Evolutionary conservation across 371 early-diverging fungal species (phyloP).

Genomic region (Mycotypha africana): DNA sequence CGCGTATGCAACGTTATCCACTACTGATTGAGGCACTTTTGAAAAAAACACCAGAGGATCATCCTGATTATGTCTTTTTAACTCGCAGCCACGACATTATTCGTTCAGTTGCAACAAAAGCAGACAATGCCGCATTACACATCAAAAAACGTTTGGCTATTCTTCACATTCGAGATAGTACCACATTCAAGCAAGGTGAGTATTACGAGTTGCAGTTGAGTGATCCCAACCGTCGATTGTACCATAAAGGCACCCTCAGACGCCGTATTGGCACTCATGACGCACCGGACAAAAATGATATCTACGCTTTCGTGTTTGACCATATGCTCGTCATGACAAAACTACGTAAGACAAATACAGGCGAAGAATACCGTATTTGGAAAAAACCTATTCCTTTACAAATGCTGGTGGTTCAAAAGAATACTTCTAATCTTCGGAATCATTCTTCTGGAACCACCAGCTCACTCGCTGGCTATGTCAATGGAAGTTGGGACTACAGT

Average conservation of each 20-base stretch:
- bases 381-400: slow-evolving; percentile 63
- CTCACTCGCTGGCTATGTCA: no score
- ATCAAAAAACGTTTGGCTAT: slow-evolving; percentile 30
- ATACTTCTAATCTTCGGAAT: slow-evolving; percentile 2
- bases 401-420: slow-evolving; percentile 42
- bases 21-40: slow-evolving; percentile 80
- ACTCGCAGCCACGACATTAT: slow-evolving; percentile 68
- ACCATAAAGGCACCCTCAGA: slow-evolving; percentile 76
- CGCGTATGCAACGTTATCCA: slow-evolving; percentile 87
- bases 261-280: slow-evolving; percentile 63
- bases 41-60: slow-evolving; percentile 78
- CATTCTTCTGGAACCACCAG: slow-evolving; percentile 5
- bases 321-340: slow-evolving; percentile 83
- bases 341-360: slow-evolving; percentile 43
- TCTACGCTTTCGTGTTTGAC: slow-evolving; percentile 85
- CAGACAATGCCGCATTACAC: slow-evolving; percentile 25
- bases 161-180: slow-evolving; percentile 29
- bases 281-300: slow-evolving; percentile 58
- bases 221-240: slow-evolving; percentile 65
- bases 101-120: slow-evolving; percentile 26
- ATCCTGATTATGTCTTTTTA: slow-evolving; percentile 74
- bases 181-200: slow-evolving; percentile 47
- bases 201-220: slow-evolving; percentile 64
- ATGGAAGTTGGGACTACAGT: no score
- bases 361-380: slow-evolving; percentile 60